A percentile compares a stretch with the other conserved stretches of the same genome.
phyloP scores from a whole-genome alignment of 768 basidiomycete genomes.

The Lyophyllum shimeji region DNA sequence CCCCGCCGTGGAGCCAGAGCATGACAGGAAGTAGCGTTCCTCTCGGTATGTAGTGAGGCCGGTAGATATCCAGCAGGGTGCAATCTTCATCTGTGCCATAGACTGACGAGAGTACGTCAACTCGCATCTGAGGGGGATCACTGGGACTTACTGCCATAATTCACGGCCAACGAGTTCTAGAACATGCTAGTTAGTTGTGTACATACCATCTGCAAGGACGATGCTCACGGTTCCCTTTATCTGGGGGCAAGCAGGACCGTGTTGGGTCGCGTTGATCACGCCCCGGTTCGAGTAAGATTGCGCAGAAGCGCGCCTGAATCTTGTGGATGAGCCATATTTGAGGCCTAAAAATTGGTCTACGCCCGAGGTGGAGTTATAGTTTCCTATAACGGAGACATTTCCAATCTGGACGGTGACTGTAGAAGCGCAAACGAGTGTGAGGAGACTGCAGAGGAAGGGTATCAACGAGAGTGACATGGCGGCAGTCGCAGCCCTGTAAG shows the following conservation, averaged over 20 bases:
- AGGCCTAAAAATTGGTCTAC: conserved; percentile 20
- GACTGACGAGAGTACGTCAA: conserved; percentile 5
- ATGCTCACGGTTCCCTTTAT: conserved; percentile 17
- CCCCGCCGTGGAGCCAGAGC: conserved; percentile 21
- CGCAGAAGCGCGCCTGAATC: conserved; percentile 17
- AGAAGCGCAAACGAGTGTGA: conserved; percentile 11
- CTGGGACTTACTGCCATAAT: conserved; percentile 15
- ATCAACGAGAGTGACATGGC: conserved; percentile 13
- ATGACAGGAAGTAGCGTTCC: conserved; percentile 17
- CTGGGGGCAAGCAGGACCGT: conserved; percentile 17
- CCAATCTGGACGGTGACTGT: conserved; percentile 13
- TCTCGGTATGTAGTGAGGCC: conserved; percentile 9
- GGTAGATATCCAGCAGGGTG: conserved; percentile 18
- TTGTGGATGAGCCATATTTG: conserved; percentile 16
- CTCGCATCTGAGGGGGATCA: background rate
- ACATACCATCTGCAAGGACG: background rate
- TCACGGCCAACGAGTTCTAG: conserved; percentile 18
- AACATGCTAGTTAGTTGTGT: background rate
- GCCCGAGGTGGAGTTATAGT: conserved; percentile 16
- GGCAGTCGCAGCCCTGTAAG: background rate
- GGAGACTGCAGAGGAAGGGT: background rate
- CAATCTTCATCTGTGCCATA: conserved; percentile 20
- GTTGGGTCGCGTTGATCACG: conserved; percentile 9
- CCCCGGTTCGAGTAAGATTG: conserved; percentile 5
- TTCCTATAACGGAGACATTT: conserved; percentile 12